A percentile compares a stretch with the other conserved stretches of the same genome.
Evolutionary conservation across 441 rosid genomes (phyloP).

Genomic region (Arabidopsis hybrid): DNA sequence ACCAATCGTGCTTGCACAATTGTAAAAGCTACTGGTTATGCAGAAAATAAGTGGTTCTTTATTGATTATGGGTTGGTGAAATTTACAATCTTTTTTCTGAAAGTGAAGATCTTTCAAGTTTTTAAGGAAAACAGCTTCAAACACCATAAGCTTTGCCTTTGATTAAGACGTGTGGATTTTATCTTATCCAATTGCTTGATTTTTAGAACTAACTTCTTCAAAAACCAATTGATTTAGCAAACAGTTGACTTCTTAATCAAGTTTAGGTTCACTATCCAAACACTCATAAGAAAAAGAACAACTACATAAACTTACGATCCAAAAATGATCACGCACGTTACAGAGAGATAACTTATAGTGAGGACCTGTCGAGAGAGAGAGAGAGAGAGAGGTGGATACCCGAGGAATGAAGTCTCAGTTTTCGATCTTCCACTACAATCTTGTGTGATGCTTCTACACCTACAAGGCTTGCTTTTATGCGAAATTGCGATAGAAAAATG

Average conservation of each 20-base stretch:
- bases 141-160: neutral
- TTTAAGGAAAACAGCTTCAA: neutral
- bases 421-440: constrained; percentile 13
- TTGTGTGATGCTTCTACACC: neutral
- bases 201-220: neutral
- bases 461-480: constrained; percentile 13
- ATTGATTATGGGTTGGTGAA: constrained; percentile 19
- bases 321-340: neutral
- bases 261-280: neutral
- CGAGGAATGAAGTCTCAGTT: constrained; percentile 4
- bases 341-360: neutral
- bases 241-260: constrained; percentile 10
- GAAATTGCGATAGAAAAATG: neutral
- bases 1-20: neutral
- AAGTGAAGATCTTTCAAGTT: constrained; percentile 3
- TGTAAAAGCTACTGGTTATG: neutral
- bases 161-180: neutral
- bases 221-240: neutral
- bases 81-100: constrained; percentile 18
- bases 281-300: neutral
- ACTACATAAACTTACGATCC: neutral
- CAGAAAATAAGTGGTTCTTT: neutral
- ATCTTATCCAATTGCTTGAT: neutral
- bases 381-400: constrained; percentile 20
- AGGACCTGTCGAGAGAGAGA: constrained; percentile 5